A percentile compares a stretch with the other conserved stretches of the same genome.
These are phyloP conservation scores for Auricularia sp. DNA, from an alignment of 768 basidiomycete genomes.

Conservation along the genomic window DNA sequence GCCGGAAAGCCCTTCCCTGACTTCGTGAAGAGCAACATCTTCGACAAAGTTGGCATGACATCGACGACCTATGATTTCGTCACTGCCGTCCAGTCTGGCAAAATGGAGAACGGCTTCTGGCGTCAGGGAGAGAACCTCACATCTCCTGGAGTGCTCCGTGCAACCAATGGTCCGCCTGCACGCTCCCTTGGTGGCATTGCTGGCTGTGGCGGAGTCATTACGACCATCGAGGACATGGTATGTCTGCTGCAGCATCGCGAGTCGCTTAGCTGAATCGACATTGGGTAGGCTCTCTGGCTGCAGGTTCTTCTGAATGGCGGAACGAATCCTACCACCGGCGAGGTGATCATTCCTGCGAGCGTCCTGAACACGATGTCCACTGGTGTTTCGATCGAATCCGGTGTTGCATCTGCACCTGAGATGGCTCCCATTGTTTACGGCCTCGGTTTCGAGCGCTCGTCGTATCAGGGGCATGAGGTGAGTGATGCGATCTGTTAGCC, in stretches of 20 bases:
- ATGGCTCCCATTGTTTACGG: background rate
- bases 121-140: background rate
- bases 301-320: background rate
- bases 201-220: background rate
- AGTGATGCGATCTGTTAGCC: background rate
- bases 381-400: background rate
- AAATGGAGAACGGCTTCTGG: background rate
- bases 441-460: background rate
- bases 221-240: background rate
- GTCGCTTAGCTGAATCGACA: too few relatives aligned
- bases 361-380: background rate
- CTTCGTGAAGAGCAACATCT: background rate
- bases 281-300: background rate
- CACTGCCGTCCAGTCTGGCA: background rate
- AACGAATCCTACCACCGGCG: background rate
- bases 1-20: background rate
- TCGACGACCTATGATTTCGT: background rate
- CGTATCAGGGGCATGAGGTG: background rate
- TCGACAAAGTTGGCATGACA: background rate
- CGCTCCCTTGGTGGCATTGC: background rate
- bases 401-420: background rate
- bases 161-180: background rate
- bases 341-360: background rate
- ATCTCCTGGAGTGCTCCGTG: background rate
- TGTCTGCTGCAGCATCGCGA: background rate